Percentiles rank a stretch among this genome's conserved stretches.
phyloP scores from a whole-genome alignment of 306 rosid species.

The Gillenia trifoliata region DNA sequence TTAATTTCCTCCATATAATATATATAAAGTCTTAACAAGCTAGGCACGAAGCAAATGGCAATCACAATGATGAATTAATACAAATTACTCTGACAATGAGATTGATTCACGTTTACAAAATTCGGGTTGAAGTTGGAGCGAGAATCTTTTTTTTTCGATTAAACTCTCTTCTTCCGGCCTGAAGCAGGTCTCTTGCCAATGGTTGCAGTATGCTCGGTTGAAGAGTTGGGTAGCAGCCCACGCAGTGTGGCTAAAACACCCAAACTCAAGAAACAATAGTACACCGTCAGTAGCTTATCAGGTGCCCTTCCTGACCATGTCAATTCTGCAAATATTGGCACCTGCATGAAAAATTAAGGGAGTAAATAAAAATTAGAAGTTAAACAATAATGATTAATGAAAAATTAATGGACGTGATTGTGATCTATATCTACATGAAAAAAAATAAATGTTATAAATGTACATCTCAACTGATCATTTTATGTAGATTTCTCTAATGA shows the following conservation, averaged over 20 bases:
- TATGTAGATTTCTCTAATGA: not conserved
- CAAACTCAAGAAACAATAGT: slow-evolving; percentile 12
- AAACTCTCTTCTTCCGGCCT: slow-evolving; percentile 11
- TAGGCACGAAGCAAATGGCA: not conserved
- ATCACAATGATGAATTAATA: not conserved
- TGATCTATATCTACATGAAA: too few relatives aligned
- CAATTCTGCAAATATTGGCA: slow-evolving; percentile 17
- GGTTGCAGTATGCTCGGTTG: not conserved
- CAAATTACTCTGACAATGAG: not conserved
- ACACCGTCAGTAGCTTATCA: slow-evolving; percentile 10
- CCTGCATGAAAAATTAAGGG: not conserved
- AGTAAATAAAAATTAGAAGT: not conserved
- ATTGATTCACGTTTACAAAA: not conserved
- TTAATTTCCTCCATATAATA: not conserved
- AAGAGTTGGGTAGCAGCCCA: slow-evolving; percentile 6
- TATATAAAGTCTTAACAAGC: not conserved
- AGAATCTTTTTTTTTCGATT: not conserved
- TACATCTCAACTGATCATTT: not conserved
- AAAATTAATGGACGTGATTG: not conserved
- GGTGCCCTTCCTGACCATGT: slow-evolving; percentile 11
- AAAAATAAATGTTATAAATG: not conserved
- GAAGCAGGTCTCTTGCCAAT: slow-evolving; percentile 6
- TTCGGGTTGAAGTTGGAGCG: not conserved
- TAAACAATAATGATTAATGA: not conserved
- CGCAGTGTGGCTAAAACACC: slow-evolving; percentile 14